phyloP scores from a whole-genome alignment of 1,139 yeast species.

The Hyphopichia burtonii region DNA sequence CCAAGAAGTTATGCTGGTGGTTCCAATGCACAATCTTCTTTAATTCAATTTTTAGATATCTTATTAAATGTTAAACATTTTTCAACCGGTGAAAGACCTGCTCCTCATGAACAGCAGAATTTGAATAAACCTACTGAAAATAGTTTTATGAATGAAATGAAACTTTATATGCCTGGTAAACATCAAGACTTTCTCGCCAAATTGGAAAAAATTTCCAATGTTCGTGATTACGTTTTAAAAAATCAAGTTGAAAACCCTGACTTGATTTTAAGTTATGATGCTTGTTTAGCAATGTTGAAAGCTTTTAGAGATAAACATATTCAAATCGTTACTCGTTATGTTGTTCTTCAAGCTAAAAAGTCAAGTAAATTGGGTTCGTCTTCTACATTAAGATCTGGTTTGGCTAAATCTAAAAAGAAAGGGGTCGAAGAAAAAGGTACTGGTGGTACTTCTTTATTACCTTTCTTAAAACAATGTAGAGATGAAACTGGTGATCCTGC shows the following conservation, averaged over 20 bases:
- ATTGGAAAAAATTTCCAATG: conserved; percentile 53
- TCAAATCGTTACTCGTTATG: conserved; percentile 84
- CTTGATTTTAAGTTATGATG: conserved; percentile 75
- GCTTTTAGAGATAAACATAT: conserved; percentile 90
- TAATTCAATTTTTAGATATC: conserved; percentile 83
- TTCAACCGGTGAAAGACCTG: conserved; percentile 66
- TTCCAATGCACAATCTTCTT: conserved; percentile 88
- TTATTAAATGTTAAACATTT: conserved; percentile 73
- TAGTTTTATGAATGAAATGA: conserved; percentile 80
- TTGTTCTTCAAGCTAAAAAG: conserved; percentile 72
- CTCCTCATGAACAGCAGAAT: conserved; percentile 21
- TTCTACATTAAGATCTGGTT: conserved; percentile 58
- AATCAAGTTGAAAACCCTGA: conserved; percentile 47
- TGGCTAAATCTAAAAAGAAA: conserved; percentile 49
- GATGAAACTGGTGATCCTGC: conserved; percentile 95
- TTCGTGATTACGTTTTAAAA: conserved; percentile 61
- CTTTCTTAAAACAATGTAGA: conserved; percentile 90
- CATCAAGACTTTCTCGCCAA: conserved; percentile 73
- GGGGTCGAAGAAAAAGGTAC: conserved; percentile 70
- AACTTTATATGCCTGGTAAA: conserved; percentile 82
- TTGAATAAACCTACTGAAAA: conserved; percentile 25
- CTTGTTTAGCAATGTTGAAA: conserved; percentile 86
- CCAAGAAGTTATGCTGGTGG: conserved; percentile 81
- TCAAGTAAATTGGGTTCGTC: conserved; percentile 53
- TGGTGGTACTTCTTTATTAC: conserved; percentile 90